Evolutionary conservation across 2,329 filamentous ascomycete species (phyloP).

Genomic region (Epichloe gansuensis): DNA sequence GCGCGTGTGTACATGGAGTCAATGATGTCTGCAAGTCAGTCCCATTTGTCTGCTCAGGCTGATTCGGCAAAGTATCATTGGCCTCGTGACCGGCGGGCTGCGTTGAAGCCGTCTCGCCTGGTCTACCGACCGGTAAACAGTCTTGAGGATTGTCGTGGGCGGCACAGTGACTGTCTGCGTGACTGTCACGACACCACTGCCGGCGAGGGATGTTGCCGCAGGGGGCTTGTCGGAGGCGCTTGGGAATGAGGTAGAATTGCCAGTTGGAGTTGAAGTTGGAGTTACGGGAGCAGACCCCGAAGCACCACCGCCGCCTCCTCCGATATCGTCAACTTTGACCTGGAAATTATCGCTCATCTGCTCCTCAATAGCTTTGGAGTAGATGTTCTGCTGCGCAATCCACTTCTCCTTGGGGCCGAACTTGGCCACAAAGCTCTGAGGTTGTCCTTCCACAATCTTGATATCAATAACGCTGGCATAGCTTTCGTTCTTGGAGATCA

Average conservation of each 20-base stretch:
- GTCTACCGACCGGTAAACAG: constrained; percentile 25
- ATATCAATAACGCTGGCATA: constrained; percentile 29
- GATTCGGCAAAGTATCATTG: not conserved
- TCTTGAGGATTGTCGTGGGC: constrained; percentile 26
- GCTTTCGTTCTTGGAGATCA: constrained; percentile 27
- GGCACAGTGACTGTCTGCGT: constrained; percentile 24
- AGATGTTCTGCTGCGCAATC: constrained; percentile 26
- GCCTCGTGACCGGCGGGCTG: not conserved
- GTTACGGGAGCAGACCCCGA: not conserved
- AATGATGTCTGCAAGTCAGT: too few species aligned
- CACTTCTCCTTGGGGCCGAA: constrained; percentile 16
- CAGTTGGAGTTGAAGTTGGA: not conserved
- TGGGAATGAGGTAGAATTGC: not conserved
- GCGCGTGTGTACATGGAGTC: too few species aligned
- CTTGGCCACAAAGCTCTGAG: constrained; percentile 13
- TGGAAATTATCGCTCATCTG: constrained; percentile 35
- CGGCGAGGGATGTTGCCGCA: constrained; percentile 1
- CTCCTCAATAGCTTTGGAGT: constrained; percentile 29
- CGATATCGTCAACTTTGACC: constrained; percentile 24
- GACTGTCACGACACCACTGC: constrained; percentile 15
- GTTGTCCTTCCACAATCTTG: constrained; percentile 20
- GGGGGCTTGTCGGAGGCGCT: not conserved
- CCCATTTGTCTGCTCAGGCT: not conserved
- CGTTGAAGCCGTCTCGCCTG: not conserved
- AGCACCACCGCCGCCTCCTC: constrained; percentile 7